Evolutionary conservation across 164 flowering plant species (phyloP).

Genomic region (Akebia trifoliata): DNA sequence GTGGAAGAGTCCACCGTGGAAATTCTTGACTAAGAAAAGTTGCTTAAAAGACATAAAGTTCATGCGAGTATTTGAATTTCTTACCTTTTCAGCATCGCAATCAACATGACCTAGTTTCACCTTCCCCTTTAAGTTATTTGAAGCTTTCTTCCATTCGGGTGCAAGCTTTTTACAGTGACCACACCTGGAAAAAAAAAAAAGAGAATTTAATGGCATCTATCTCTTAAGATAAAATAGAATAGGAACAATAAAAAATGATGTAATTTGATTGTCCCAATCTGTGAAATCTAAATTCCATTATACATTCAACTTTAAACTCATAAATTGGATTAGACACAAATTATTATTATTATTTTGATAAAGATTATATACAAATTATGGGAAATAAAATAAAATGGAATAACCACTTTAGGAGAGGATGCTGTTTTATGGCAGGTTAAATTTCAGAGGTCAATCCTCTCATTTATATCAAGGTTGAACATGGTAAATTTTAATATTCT

Average conservation of each 20-base stretch:
- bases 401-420: too few species aligned
- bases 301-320: not conserved
- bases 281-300: not conserved
- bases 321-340: not conserved
- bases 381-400: not conserved
- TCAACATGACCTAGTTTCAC: slow-evolving; percentile 96
- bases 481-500: not conserved
- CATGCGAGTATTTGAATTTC: not conserved
- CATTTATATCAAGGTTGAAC: not conserved
- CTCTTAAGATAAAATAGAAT: slow-evolving; percentile 3
- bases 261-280: not conserved
- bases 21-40: not conserved
- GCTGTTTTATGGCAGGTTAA: not conserved
- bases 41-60: not conserved
- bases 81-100: slow-evolving; percentile 87
- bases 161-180: slow-evolving; percentile 98
- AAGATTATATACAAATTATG: not conserved
- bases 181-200: slow-evolving; percentile 53
- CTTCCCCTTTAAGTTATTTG: slow-evolving; percentile 83
- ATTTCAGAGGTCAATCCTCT: not conserved
- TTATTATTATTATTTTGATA: too few species aligned
- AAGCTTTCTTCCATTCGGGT: slow-evolving; percentile 98
- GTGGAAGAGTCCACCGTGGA: slow-evolving; percentile 5
- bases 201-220: not conserved
- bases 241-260: not conserved